A percentile compares a stretch with the other conserved stretches of the same genome.
Evolutionary conservation across 2,329 filamentous ascomycete species (phyloP).

Genomic region (Gnomoniopsis smithogilvyi): DNA sequence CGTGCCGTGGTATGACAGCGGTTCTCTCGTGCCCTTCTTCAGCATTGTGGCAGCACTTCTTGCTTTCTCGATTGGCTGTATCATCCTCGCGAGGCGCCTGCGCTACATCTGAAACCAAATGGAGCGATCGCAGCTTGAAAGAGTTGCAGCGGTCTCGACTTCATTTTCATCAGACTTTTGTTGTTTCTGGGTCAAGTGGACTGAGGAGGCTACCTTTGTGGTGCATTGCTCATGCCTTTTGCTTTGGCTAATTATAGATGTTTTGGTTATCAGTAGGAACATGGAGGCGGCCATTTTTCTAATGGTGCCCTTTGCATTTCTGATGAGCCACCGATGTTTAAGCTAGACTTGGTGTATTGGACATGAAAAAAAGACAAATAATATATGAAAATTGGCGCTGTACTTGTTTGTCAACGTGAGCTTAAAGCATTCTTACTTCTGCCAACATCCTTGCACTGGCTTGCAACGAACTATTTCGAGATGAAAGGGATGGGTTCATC

Average conservation of each 20-base stretch:
- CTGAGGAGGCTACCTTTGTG: background rate
- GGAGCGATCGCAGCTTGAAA: background rate
- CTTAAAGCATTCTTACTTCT: too few species aligned
- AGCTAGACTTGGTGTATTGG: too few species aligned
- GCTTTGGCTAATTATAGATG: background rate
- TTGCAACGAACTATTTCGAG: too few species aligned
- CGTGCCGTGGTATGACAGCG: slow-evolving; percentile 60
- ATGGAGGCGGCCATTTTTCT: too few species aligned
- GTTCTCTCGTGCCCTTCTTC: slow-evolving; percentile 54
- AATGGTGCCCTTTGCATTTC: too few species aligned
- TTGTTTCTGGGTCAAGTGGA: background rate
- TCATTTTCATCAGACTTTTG: background rate
- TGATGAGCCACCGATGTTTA: too few species aligned
- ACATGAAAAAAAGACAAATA: too few species aligned
- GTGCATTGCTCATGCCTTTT: background rate
- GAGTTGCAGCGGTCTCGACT: background rate
- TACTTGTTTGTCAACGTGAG: too few species aligned
- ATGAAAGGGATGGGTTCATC: too few species aligned
- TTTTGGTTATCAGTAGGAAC: too few species aligned
- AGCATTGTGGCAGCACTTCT: slow-evolving; percentile 51
- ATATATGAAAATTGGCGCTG: too few species aligned
- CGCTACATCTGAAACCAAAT: slow-evolving; percentile 39
- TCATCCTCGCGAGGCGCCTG: slow-evolving; percentile 42
- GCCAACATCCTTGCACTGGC: too few species aligned
- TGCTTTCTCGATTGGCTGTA: slow-evolving; percentile 44